Evolutionary conservation across 176 grass and related monocot genomes (phyloP).

Genomic region (Eragrostis curvula): DNA sequence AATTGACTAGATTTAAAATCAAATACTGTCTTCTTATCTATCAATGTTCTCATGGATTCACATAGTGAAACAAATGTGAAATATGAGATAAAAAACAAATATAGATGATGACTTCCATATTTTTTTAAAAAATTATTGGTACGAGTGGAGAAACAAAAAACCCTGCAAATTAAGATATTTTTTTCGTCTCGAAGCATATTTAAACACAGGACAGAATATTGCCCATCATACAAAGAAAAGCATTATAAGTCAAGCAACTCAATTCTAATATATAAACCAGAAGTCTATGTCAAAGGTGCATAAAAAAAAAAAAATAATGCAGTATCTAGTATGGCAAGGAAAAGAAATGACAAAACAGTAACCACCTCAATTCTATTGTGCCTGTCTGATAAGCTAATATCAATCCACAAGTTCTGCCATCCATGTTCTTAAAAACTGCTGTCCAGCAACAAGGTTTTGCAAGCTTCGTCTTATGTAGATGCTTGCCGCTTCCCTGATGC

Average conservation of each 20-base stretch:
- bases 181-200: slow-evolving; percentile 4
- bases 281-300: neutral
- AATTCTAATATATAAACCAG: slow-evolving; percentile 17
- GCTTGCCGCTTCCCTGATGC: slow-evolving; percentile 64
- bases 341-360: slow-evolving; percentile 27
- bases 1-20: neutral
- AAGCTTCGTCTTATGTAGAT: slow-evolving; percentile 67
- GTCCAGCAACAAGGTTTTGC: slow-evolving; percentile 79
- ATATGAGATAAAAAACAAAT: neutral
- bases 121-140: slow-evolving; percentile 20
- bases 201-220: neutral
- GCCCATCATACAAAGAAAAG: slow-evolving; percentile 10
- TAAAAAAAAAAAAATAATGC: neutral
- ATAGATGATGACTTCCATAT: slow-evolving; percentile 9
- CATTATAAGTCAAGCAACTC: neutral
- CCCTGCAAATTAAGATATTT: neutral
- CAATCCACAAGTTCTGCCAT: slow-evolving; percentile 63
- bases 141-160: slow-evolving; percentile 20
- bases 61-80: neutral
- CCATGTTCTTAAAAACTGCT: slow-evolving; percentile 63
- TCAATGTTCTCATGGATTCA: slow-evolving; percentile 4
- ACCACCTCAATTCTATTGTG: slow-evolving; percentile 82
- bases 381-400: slow-evolving; percentile 87
- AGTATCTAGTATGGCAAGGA: slow-evolving; percentile 15
- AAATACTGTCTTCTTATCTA: slow-evolving; percentile 21